Conservation (phyloP, 148 eudicot genomes). For the Rhododendron griersonianum region DNA sequence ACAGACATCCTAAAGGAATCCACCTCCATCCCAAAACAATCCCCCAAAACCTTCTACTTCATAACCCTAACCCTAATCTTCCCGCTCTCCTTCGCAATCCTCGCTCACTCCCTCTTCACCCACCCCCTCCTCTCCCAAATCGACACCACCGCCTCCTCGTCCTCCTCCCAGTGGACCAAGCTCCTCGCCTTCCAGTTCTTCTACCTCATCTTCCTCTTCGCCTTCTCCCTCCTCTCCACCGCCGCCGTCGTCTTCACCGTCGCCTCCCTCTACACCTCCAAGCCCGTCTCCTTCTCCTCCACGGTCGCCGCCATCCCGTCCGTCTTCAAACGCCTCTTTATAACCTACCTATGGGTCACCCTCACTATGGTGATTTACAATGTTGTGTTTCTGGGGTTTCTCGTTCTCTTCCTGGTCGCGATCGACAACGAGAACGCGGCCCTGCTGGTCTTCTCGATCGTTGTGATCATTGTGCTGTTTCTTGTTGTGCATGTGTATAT, state of each 20-base stretch:
- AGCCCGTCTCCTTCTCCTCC: slow-evolving; percentile 65
- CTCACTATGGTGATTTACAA: slow-evolving; percentile 60
- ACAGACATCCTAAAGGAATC: slow-evolving; percentile 61
- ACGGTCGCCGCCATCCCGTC: slow-evolving; percentile 68
- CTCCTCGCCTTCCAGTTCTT: slow-evolving; percentile 67
- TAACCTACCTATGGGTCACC: slow-evolving; percentile 72
- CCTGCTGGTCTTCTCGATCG: slow-evolving; percentile 38
- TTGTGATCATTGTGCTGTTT: slow-evolving; percentile 46
- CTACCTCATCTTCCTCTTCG: slow-evolving; percentile 83
- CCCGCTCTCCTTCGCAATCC: slow-evolving; percentile 89
- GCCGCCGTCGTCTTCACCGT: slow-evolving; percentile 94
- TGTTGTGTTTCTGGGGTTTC: slow-evolving; percentile 38
- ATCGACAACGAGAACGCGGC: slow-evolving; percentile 44
- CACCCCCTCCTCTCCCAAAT: slow-evolving; percentile 67
- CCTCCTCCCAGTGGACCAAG: slow-evolving; percentile 51
- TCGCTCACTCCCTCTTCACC: slow-evolving; percentile 93
- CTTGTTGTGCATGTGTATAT: slow-evolving; percentile 82
- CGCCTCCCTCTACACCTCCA: slow-evolving; percentile 76
- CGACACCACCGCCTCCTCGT: slow-evolving; percentile 30
- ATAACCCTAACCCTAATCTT: slow-evolving; percentile 79
- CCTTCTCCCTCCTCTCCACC: slow-evolving; percentile 84
- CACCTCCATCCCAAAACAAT: slow-evolving; percentile 62
- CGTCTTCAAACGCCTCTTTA: slow-evolving; percentile 67
- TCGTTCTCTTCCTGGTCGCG: slow-evolving; percentile 53
- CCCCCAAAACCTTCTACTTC: slow-evolving; percentile 74